Percentiles rank a stretch among this genome's conserved stretches.
Conservation (phyloP, 495 filamentous ascomycete species). For the Hyaloscypha bicolor region DNA sequence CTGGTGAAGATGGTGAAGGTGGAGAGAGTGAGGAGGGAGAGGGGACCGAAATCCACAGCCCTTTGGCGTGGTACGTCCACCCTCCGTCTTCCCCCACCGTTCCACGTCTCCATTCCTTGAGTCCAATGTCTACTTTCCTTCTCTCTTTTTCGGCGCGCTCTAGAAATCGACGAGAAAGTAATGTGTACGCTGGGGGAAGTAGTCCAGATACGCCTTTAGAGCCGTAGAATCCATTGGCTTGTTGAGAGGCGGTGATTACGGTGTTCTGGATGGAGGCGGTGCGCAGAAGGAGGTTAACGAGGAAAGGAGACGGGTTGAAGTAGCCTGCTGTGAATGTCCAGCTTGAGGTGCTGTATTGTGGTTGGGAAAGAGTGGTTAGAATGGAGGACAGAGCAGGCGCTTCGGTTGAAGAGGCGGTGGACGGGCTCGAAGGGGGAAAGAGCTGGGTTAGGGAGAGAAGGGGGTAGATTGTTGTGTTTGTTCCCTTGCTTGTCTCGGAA, state of each 20-base stretch:
- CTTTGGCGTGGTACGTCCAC: conserved; percentile 99
- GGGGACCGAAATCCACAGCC: conserved; percentile 81
- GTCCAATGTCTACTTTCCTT: conserved; percentile 60
- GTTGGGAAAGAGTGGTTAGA: conserved; percentile 62
- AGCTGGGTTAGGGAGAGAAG: conserved; percentile 84
- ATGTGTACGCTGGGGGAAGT: conserved; percentile 88
- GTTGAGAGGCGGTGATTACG: conserved; percentile 90
- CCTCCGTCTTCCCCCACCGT: conserved; percentile 77
- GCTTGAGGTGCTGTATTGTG: conserved; percentile 63
- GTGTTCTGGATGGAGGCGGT: conserved; percentile 70
- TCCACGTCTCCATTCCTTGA: conserved; percentile 89
- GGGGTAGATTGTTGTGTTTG: conserved; percentile 80
- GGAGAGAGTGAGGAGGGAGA: background rate
- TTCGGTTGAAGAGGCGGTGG: conserved; percentile 82
- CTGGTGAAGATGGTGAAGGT: conserved; percentile 35
- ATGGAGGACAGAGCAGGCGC: conserved; percentile 76
- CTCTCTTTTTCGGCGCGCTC: conserved; percentile 63
- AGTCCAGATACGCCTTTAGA: conserved; percentile 87
- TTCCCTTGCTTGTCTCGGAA: conserved; percentile 27
- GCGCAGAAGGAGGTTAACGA: conserved; percentile 75
- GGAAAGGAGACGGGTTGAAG: conserved; percentile 88
- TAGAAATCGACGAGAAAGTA: conserved; percentile 82
- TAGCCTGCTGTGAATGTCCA: conserved; percentile 99
- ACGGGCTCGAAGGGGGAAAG: conserved; percentile 61
- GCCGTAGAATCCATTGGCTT: conserved; percentile 94